These are phyloP conservation scores for Diaporthe capsici DNA, from an alignment of 2,329 filamentous ascomycete species.

Conservation along the genomic window DNA sequence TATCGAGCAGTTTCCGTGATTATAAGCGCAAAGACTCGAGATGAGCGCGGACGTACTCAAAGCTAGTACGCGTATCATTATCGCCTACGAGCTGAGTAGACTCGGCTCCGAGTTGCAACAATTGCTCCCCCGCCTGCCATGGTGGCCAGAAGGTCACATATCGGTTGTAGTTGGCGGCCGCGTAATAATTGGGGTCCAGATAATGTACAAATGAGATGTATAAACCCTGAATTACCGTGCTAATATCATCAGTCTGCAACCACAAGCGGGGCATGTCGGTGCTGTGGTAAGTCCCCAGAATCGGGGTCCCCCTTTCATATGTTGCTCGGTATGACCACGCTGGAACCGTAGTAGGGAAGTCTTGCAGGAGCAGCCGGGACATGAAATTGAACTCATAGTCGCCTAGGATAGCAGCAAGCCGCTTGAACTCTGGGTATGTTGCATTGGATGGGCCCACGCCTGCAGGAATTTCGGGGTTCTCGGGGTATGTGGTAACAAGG, in stretches of 20 bases:
- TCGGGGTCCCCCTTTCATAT: conserved; percentile 78
- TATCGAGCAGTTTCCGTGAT: neutral
- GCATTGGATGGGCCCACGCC: conserved; percentile 77
- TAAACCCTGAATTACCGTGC: neutral
- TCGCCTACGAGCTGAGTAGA: neutral
- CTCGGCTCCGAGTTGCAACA: conserved; percentile 16
- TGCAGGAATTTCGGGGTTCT: conserved; percentile 77
- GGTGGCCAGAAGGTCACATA: conserved; percentile 17
- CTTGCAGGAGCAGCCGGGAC: conserved; percentile 74
- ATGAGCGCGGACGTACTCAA: conserved; percentile 15
- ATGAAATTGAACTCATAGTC: conserved; percentile 82
- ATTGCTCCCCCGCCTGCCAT: conserved; percentile 6
- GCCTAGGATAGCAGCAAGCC: conserved; percentile 81
- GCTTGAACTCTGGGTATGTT: conserved; percentile 83
- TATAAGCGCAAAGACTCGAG: neutral
- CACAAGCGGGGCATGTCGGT: conserved; percentile 79
- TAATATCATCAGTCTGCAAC: conserved; percentile 68
- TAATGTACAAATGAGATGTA: conserved; percentile 72
- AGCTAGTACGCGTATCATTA: neutral
- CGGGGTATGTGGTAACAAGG: conserved; percentile 74
- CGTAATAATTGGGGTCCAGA: conserved; percentile 66
- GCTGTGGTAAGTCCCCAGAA: conserved; percentile 84
- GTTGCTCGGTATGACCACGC: conserved; percentile 82
- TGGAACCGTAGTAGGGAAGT: conserved; percentile 69
- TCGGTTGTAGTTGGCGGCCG: conserved; percentile 29